These are phyloP conservation scores for Aspergillus sojae DNA, from an alignment of 2,329 filamentous ascomycete species.

Conservation along the genomic window DNA sequence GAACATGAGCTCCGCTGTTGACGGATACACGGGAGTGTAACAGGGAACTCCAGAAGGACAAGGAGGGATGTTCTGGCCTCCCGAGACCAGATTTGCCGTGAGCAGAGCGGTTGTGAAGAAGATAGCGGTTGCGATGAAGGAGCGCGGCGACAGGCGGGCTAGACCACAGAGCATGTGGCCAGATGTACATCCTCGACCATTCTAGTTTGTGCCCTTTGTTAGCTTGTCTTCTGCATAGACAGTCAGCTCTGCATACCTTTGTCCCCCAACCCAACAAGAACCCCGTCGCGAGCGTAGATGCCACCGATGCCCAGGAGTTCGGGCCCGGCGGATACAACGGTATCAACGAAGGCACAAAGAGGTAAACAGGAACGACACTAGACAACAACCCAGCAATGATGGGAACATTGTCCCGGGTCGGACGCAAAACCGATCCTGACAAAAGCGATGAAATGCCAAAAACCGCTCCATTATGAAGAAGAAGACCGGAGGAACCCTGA, in stretches of 20 bases:
- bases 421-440: slow-evolving; percentile 44
- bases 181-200: slow-evolving; percentile 55
- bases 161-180: slow-evolving; percentile 60
- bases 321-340: slow-evolving; percentile 46
- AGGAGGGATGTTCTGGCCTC: slow-evolving; percentile 41
- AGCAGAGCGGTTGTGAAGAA: slow-evolving; percentile 50
- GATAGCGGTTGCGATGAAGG: slow-evolving; percentile 48
- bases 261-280: slow-evolving; percentile 55
- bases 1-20: slow-evolving; percentile 35
- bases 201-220: slow-evolving; percentile 29
- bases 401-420: slow-evolving; percentile 45
- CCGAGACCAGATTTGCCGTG: slow-evolving; percentile 41
- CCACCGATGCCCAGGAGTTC: slow-evolving; percentile 35
- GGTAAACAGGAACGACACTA: slow-evolving; percentile 46
- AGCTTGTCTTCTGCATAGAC: background rate
- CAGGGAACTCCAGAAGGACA: slow-evolving; percentile 46
- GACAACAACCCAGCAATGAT: slow-evolving; percentile 51
- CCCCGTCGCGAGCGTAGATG: slow-evolving; percentile 46
- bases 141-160: slow-evolving; percentile 53
- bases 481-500: slow-evolving; percentile 52
- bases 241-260: slow-evolving; percentile 43
- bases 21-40: slow-evolving; percentile 51
- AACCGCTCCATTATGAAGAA: slow-evolving; percentile 55
- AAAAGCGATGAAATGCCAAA: slow-evolving; percentile 55
- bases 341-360: slow-evolving; percentile 48